These are phyloP conservation scores for Aspergillus pseudotamarii DNA, from an alignment of 2,329 filamentous ascomycete species.

Conservation along the genomic window DNA sequence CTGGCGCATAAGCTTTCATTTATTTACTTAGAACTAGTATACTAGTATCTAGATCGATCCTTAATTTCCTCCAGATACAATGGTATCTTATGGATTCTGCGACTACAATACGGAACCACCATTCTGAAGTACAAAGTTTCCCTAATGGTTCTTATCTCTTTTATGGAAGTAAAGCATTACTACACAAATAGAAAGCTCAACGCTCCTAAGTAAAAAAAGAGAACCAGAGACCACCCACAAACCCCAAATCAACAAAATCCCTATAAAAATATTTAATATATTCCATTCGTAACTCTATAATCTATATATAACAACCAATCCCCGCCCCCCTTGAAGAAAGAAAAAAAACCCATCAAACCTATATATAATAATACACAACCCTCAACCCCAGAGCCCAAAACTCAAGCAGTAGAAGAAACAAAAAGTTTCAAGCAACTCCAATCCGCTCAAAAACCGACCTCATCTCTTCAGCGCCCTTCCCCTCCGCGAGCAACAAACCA, in stretches of 20 bases:
- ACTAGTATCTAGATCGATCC: not conserved
- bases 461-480: conserved; percentile 16
- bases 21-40: not conserved
- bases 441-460: conserved; percentile 13
- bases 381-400: not conserved
- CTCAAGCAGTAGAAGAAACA: too few species aligned
- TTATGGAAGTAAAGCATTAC: too few species aligned
- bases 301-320: not conserved
- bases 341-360: not conserved
- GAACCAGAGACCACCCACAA: too few species aligned
- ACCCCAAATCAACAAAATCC: too few species aligned
- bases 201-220: too few species aligned
- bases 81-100: not conserved
- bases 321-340: too few species aligned
- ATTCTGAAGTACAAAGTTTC: too few species aligned
- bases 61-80: not conserved
- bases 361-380: not conserved
- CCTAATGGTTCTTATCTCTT: too few species aligned
- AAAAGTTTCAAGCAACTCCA: not conserved
- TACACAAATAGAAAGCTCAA: too few species aligned
- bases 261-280: too few species aligned
- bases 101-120: too few species aligned
- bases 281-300: not conserved
- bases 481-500: conserved; percentile 21
- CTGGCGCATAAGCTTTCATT: not conserved